Base-by-base conservation (phyloP, 495 filamentous ascomycete species). In the Talaromyces proteolyticus region DNA sequence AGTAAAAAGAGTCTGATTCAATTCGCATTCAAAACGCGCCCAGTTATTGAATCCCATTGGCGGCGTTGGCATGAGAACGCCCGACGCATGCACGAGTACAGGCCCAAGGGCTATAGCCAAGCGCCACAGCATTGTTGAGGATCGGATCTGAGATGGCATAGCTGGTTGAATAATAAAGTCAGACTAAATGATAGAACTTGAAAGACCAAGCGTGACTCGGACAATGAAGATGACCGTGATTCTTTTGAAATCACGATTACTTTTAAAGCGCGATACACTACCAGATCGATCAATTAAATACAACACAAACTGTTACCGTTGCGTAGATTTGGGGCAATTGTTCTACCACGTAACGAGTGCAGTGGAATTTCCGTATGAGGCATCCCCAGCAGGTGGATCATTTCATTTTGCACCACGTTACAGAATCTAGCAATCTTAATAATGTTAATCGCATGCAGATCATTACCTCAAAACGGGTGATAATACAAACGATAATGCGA, bases 31-130 rank as follows among this genome's bases (percentile, higher is more conserved):
- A 53, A 69, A 72, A n/a, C 68, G 68, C 0, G 65, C 58, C 68
- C 68, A 72, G 49, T 70, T 70, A 54, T 68, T 72, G 61, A 69
- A 72, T 21, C 68, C 68, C 68, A 72, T 72, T 20, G 67, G 68
- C 1, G 68, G 67, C 0, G 58, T 56, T 2, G 70, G 61, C 25
- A 69, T 61, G 6, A 69, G 45, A n/a, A n/a, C n/a, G n/a, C n/a
- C n/a, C 29, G 29, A 34, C 14, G 29, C 8, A 1, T 8, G 14
- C 14, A 14, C 29, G 8, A 34, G 8, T 8, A 14, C 14, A 8
- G 14, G 14, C 29, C 29, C 29, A 34, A 14, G 14, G 14, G 29
- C 14, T 14, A 34, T 34, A 14, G 29, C 29, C 29, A 34, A 34
- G 2, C 8, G 8, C 29, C 29, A 8, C 8, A 34, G 29, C 4